phyloP scores from a whole-genome alignment of 257 asterid genomes.

The Solanum appendiculatum region DNA sequence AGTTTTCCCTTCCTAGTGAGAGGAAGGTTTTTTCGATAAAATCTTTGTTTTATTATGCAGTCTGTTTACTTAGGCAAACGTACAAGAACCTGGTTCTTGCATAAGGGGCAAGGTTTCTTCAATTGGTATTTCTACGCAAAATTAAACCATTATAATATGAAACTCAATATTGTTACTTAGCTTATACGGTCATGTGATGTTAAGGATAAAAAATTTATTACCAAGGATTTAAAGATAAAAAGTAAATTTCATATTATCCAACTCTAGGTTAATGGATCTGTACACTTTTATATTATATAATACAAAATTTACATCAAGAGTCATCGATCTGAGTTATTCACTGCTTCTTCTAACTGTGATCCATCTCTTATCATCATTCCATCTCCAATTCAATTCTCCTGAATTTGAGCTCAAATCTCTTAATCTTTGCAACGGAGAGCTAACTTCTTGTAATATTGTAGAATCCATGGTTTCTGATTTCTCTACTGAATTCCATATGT shows the following conservation, averaged over 20 bases:
- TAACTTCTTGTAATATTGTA: neutral
- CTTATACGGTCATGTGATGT: neutral
- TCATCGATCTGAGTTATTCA: neutral
- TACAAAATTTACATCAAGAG: neutral
- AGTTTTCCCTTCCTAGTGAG: too few species aligned
- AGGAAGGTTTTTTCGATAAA: too few species aligned
- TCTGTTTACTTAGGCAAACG: too few species aligned
- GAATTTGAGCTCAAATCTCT: slow-evolving; percentile 11
- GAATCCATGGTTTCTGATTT: slow-evolving; percentile 12
- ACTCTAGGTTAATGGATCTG: neutral
- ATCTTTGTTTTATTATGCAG: too few species aligned
- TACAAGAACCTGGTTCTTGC: too few species aligned
- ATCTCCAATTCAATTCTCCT: slow-evolving; percentile 20
- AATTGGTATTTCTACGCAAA: neutral
- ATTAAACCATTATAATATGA: neutral
- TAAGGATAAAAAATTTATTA: neutral
- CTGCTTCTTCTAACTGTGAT: slow-evolving; percentile 29
- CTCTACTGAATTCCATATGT: slow-evolving; percentile 54
- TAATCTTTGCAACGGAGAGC: slow-evolving; percentile 12
- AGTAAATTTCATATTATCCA: neutral
- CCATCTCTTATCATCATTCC: slow-evolving; percentile 36
- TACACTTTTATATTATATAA: neutral
- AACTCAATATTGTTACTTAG: neutral
- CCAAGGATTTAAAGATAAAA: too few species aligned
- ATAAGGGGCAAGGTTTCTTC: too few species aligned